Evolutionary conservation across 352 stramenopile species (phyloP).

Genomic region (Globisporangium orthogonon): DNA sequence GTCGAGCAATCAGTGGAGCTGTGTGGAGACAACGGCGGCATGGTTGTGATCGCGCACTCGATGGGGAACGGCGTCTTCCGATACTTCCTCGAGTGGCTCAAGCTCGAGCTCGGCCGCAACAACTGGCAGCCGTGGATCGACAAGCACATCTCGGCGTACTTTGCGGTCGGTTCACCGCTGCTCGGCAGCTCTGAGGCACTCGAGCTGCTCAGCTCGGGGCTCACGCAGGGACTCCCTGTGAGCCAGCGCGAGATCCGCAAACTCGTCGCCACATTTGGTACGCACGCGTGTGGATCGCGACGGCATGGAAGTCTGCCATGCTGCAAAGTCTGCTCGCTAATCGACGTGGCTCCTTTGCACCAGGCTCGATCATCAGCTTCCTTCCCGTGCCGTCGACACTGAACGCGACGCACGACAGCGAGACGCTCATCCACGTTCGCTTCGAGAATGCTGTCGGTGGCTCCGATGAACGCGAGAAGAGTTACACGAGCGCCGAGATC

Average conservation of each 20-base stretch:
- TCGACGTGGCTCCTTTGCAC: too few relatives aligned
- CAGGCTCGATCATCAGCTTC: constrained; percentile 69
- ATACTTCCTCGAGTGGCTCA: constrained; percentile 81
- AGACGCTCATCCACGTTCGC: constrained; percentile 46
- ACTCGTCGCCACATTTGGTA: constrained; percentile 69
- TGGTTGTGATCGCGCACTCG: constrained; percentile 78
- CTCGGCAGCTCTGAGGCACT: constrained; percentile 65
- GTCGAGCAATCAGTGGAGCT: constrained; percentile 56
- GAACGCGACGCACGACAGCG: constrained; percentile 40
- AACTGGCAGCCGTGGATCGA: constrained; percentile 76
- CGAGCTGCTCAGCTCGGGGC: constrained; percentile 56
- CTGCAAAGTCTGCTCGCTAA: too few relatives aligned
- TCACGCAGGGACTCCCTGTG: constrained; percentile 63
- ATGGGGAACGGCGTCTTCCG: constrained; percentile 78
- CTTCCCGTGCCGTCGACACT: constrained; percentile 54
- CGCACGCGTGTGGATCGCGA: not conserved
- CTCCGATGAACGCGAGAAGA: constrained; percentile 19
- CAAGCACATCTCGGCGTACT: constrained; percentile 67
- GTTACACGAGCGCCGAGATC: constrained; percentile 68
- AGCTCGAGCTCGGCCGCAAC: constrained; percentile 62
- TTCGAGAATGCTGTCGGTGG: constrained; percentile 17
- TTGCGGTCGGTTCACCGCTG: constrained; percentile 62
- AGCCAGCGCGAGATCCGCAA: constrained; percentile 59
- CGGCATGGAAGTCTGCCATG: too few relatives aligned
- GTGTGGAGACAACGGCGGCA: constrained; percentile 30